Percentiles rank a stretch among this genome's conserved stretches.
phyloP scores from a whole-genome alignment of 176 grass and related monocot species.

The Rhipidocladum racemiflorum region DNA sequence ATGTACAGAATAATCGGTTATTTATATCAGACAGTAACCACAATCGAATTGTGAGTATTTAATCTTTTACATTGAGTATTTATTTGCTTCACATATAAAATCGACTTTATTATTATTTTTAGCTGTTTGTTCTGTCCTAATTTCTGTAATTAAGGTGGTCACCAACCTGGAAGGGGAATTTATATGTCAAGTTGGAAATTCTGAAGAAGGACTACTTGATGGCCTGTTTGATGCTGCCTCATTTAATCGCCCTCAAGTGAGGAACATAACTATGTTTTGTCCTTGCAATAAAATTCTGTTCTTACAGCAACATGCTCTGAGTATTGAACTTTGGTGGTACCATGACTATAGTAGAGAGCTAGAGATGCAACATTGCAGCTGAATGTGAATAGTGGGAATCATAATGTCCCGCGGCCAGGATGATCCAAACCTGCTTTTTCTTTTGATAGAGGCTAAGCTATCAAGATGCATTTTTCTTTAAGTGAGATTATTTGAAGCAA shows the following conservation, averaged over 20 bases:
- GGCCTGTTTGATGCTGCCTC: conserved; percentile 70
- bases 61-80: not conserved
- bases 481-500: conserved; percentile 15
- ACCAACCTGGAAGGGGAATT: conserved; percentile 76
- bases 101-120: conserved; percentile 27
- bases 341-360: conserved; percentile 20
- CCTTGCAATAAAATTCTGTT: no score
- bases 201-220: conserved; percentile 90
- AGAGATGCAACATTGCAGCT: not conserved
- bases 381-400: conserved; percentile 5
- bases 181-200: conserved; percentile 83
- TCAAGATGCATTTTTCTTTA: conserved; percentile 20
- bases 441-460: not conserved
- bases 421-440: not conserved
- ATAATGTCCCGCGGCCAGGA: not conserved
- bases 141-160: conserved; percentile 67
- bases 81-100: conserved; percentile 20
- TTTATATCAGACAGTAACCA: conserved; percentile 99
- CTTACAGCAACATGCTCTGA: not conserved
- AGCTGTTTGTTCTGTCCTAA: conserved; percentile 17
- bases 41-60: conserved; percentile 84
- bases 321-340: conserved; percentile 1
- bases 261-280: conserved; percentile 20
- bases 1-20: conserved; percentile 82
- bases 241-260: conserved; percentile 95